Evolutionary conservation across 192 early-diverging fungal species (phyloP).

Genomic region (Podila epigama): DNA sequence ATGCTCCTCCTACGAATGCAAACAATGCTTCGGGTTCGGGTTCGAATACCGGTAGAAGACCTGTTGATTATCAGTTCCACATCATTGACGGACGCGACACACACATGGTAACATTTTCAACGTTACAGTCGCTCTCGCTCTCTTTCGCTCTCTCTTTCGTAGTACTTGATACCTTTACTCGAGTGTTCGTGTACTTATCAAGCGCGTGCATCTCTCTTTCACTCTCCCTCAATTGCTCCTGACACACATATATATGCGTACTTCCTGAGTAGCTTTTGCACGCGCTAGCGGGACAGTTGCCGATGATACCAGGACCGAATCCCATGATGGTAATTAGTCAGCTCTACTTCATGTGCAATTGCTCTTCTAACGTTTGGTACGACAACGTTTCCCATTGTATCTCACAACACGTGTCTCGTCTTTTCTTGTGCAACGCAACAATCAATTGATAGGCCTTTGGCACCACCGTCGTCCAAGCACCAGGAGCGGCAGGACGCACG

Average conservation of each 20-base stretch:
- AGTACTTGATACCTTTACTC: no score
- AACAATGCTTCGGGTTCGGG: neutral
- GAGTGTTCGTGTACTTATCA: no score
- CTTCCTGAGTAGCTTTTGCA: slow-evolving; percentile 32
- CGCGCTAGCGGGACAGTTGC: slow-evolving; percentile 21
- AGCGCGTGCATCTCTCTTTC: no score
- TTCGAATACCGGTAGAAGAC: neutral
- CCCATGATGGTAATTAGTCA: slow-evolving; percentile 5
- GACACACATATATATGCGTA: neutral
- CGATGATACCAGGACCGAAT: slow-evolving; percentile 12
- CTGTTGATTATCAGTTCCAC: slow-evolving; percentile 21
- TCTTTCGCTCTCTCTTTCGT: neutral
- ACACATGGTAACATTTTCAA: neutral
- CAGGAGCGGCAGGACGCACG: neutral
- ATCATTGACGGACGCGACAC: slow-evolving; percentile 25
- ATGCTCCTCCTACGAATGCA: slow-evolving; percentile 12
- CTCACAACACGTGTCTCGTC: neutral
- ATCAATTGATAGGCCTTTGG: slow-evolving; percentile 20
- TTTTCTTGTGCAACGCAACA: neutral
- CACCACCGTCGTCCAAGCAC: slow-evolving; percentile 6
- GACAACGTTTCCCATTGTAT: neutral
- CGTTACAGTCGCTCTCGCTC: neutral
- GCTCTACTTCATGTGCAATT: neutral
- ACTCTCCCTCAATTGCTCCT: neutral
- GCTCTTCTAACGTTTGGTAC: neutral